Evolutionary conservation across 2,329 filamentous ascomycete genomes (phyloP), one percentile per base, ranked within the genome.

Genomic region (Aspergillus latus): DNA sequence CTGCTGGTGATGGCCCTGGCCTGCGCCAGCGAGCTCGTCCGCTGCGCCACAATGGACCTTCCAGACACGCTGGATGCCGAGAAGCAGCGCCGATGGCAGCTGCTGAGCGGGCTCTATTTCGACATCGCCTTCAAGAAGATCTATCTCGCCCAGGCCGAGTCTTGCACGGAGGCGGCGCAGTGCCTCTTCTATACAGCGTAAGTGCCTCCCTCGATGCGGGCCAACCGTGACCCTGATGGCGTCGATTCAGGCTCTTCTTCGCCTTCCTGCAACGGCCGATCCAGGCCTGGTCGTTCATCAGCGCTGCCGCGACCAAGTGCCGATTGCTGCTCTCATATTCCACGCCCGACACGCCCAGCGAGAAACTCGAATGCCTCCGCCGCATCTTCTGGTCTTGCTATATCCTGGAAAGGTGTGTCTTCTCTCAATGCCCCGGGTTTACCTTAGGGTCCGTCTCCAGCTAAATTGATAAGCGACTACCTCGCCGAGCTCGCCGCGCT

Each of bases 331-430:
- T 82, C 1, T 78, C 79, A 0, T 81, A 81, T 46, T 71, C 72
- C 1, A 66, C 68, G 0, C 65, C 60, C 2, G 69, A 67, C 7
- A 71, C 72, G 30, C 67, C 67, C 0, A 59, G 64, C 0, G 74
- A 80, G 57, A 76, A 79, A 2, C 68, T 75, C 37, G 80, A 82
- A 61, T 77, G 80, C 2, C 75, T 81, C 0, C 69, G 77, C 11
- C 70, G 80, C 1, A 81, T 82, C 51, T 83, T 82, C 58, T 83
- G 80, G 80, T 78, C 80, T 0, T 82, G 80, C 55, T 82, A 82
- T 53, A 80, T 83, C 9, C 70, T 83, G 0, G 80, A 82, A 63
- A 81, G 78, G 79, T 77, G 42, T 26, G 29, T 21, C 34, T 6
- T 4, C 34, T 13, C 8, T 5, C 36, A 15, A 13, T 28, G 42